Conservation (phyloP, 1,139 yeast genomes). For the Meyerozyma smithsonii region DNA sequence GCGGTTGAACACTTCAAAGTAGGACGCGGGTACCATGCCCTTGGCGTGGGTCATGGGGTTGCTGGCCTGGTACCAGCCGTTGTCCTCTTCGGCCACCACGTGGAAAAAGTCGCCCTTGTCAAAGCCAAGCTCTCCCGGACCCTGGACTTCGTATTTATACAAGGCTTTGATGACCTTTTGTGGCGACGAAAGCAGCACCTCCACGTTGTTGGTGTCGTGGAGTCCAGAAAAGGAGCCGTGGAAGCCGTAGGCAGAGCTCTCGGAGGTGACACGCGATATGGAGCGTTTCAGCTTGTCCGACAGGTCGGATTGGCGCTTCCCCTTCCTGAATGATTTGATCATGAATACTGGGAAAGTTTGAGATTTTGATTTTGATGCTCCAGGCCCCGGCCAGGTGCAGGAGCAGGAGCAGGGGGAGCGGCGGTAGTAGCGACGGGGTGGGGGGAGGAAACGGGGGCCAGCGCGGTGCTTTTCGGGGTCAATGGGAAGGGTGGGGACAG, state of each 20-base stretch:
- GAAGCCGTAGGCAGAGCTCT: neutral
- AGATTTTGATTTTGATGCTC: constrained; percentile 1
- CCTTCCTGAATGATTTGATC: constrained; percentile 43
- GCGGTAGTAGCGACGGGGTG: neutral
- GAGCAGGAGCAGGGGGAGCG: constrained; percentile 4
- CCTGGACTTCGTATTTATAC: constrained; percentile 72
- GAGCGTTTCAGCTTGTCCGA: constrained; percentile 33
- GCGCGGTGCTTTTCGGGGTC: neutral
- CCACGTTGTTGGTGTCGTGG: constrained; percentile 1
- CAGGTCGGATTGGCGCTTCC: constrained; percentile 37
- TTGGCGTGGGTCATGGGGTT: constrained; percentile 74
- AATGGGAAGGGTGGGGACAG: neutral
- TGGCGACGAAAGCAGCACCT: constrained; percentile 40
- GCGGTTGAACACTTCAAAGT: constrained; percentile 76
- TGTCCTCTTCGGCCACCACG: constrained; percentile 58
- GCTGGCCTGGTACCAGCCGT: constrained; percentile 84
- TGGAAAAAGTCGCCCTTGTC: constrained; percentile 84
- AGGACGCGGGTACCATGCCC: constrained; percentile 85
- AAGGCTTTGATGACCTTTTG: constrained; percentile 82
- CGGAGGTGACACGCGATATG: constrained; percentile 30
- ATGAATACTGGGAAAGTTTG: constrained; percentile 12
- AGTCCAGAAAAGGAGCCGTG: neutral
- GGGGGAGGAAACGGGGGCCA: neutral
- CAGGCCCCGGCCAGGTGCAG: neutral
- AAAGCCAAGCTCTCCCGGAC: constrained; percentile 78